Base-by-base conservation (phyloP, 345 rosid species). In the Populus simonii region DNA sequence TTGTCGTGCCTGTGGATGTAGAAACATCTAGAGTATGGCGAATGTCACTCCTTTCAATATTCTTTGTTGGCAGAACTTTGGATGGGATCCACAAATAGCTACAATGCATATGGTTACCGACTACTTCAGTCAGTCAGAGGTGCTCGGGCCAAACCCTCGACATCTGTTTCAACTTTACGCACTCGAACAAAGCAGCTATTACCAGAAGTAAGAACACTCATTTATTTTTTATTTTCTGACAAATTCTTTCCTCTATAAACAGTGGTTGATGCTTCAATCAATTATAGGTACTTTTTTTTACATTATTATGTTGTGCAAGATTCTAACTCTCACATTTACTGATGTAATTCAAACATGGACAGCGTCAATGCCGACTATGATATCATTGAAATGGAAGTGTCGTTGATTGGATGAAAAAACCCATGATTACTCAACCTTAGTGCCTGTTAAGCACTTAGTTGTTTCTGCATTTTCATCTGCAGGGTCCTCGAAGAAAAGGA, bases 101-200 rank as follows among this genome's bases (percentile, higher is more conserved):
- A 91, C 89, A 83, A 72, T 92, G 89, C 97, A 96, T 82, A 89
- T 91, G 99, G 95, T 94, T 86, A 73, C 89, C 41, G 93, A 94
- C 87, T 90, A 89, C 87, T 96, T 96, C 90, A 90, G 91, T 76
- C 79, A 87, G 77, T 86, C 94, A 66, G 99, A 94, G 86, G 98
- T 96, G 78, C 92, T 94, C 36, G 97, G 98, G 41, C 77, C 99
- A 75, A 94, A 88, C 75, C 89, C 97, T 43, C 91, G 97, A 59
- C 98, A 92, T 89, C 89, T 96, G 35, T 92, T 94, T n/a, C 98
- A 94, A 89, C 92, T 96, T 81, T 92, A 94, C 80, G 91, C 92
- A 3, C 97, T 96, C 83, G 92, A 96, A 72, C 98, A 90, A 84
- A 89, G 89, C 84, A 94, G 85, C 84, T 82, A 88, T 83, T 89